phyloP scores from a whole-genome alignment of 176 grass and related monocot genomes.

The Paspalum notatum region DNA sequence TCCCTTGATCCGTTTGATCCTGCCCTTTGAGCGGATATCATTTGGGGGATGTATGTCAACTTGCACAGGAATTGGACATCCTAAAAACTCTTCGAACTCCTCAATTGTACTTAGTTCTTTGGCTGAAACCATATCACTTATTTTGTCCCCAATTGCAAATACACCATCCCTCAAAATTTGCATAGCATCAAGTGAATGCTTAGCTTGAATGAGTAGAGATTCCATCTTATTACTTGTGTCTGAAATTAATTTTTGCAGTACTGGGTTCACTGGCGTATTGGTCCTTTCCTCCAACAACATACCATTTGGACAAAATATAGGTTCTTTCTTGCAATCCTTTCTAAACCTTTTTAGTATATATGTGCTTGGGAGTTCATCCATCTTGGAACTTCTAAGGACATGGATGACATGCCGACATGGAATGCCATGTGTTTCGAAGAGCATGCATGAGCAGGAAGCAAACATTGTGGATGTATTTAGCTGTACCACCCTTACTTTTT shows the following conservation, averaged over 20 bases:
- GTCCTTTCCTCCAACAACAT: too few species aligned
- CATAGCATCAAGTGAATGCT: neutral
- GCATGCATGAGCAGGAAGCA: too few species aligned
- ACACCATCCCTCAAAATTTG: neutral
- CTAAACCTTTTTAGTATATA: neutral
- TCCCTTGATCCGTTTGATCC: too few species aligned
- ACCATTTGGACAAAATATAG: too few species aligned
- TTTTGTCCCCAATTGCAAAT: too few species aligned
- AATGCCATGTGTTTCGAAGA: neutral
- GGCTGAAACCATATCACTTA: neutral
- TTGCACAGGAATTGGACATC: neutral
- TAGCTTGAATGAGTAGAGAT: neutral
- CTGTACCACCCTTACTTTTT: neutral
- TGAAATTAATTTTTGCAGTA: too few species aligned
- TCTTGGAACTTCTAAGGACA: conserved; percentile 1
- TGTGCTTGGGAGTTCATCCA: neutral
- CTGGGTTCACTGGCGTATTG: too few species aligned
- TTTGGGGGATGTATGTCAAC: neutral
- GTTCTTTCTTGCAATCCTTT: neutral
- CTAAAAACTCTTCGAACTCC: neutral
- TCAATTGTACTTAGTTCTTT: neutral
- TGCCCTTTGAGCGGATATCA: too few species aligned
- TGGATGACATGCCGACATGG: neutral
- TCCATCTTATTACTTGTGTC: neutral
- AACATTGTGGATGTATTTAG: neutral